Evolutionary conservation across 108 stramenopile species (phyloP).

Genomic region (Nitzschia sp.): DNA sequence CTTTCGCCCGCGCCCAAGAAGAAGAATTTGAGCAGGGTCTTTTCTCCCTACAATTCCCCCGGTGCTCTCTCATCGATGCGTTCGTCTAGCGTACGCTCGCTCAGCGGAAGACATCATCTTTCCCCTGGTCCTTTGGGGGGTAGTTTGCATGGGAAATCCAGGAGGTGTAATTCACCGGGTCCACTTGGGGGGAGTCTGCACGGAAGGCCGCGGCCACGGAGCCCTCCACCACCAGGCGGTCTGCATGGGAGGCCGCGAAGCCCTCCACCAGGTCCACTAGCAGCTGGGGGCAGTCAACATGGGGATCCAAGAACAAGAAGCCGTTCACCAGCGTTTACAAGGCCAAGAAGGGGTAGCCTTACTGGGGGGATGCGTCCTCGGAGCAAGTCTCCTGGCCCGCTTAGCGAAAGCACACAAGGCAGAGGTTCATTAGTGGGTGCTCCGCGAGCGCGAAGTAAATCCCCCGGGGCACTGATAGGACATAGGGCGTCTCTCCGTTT

Average conservation of each 20-base stretch:
- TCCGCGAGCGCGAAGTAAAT: slow-evolving; percentile 1
- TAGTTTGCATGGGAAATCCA: not conserved
- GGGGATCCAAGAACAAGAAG: not conserved
- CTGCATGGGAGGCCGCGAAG: not conserved
- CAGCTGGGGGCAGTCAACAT: too few relatives aligned
- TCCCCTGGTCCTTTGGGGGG: slow-evolving; percentile 11
- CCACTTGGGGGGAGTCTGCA: slow-evolving; percentile 9
- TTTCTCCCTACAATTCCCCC: slow-evolving; percentile 9
- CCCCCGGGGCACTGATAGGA: slow-evolving; percentile 3
- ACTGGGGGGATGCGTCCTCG: not conserved
- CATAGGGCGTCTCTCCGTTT: not conserved
- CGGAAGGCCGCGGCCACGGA: not conserved
- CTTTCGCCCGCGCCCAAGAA: not conserved
- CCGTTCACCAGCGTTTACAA: slow-evolving; percentile 8
- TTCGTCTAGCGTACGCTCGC: too few relatives aligned
- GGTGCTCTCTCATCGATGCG: not conserved
- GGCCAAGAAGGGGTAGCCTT: too few relatives aligned
- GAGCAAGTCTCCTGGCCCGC: not conserved
- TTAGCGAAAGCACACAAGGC: not conserved
- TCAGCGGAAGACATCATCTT: too few relatives aligned
- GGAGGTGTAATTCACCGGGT: not conserved
- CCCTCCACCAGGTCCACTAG: too few relatives aligned
- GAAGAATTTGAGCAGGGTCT: not conserved
- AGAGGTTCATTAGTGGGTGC: slow-evolving; percentile 1
- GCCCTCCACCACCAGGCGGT: not conserved